These are phyloP conservation scores for Kazachstania bromeliacearum DNA, from an alignment of 805 yeast species.

Conservation along the genomic window DNA sequence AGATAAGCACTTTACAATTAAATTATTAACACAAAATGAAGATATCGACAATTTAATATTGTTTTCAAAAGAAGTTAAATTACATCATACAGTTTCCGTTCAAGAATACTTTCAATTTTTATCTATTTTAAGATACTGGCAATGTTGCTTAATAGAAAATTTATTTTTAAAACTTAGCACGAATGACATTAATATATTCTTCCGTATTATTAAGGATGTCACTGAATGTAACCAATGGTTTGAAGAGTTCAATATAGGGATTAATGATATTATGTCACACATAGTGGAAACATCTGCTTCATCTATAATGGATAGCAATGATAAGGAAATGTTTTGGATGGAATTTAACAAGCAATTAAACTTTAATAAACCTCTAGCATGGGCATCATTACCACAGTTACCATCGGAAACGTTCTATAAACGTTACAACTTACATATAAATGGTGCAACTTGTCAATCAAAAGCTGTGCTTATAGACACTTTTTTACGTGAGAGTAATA, in stretches of 20 bases:
- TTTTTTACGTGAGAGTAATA: constrained; percentile 1
- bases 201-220: constrained; percentile 14
- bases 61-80: neutral
- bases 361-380: constrained; percentile 12
- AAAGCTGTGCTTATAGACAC: constrained; percentile 13
- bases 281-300: neutral
- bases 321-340: constrained; percentile 6
- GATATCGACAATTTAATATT: neutral
- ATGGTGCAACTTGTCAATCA: constrained; percentile 10
- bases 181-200: constrained; percentile 11
- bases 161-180: constrained; percentile 1
- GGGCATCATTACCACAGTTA: constrained; percentile 14
- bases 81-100: neutral
- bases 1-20: too few species aligned
- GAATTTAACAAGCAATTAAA: constrained; percentile 11
- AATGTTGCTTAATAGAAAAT: constrained; percentile 5
- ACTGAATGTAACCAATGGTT: constrained; percentile 9
- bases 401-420: constrained; percentile 5
- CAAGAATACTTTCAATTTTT: constrained; percentile 18
- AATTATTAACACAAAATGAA: too few species aligned
- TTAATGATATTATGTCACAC: neutral
- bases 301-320: neutral
- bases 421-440: constrained; percentile 4
- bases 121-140: constrained; percentile 16
- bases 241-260: constrained; percentile 4